Evolutionary conservation across 495 filamentous ascomycete species (phyloP).

Genomic region (Rostrohypoxylon terebratum): DNA sequence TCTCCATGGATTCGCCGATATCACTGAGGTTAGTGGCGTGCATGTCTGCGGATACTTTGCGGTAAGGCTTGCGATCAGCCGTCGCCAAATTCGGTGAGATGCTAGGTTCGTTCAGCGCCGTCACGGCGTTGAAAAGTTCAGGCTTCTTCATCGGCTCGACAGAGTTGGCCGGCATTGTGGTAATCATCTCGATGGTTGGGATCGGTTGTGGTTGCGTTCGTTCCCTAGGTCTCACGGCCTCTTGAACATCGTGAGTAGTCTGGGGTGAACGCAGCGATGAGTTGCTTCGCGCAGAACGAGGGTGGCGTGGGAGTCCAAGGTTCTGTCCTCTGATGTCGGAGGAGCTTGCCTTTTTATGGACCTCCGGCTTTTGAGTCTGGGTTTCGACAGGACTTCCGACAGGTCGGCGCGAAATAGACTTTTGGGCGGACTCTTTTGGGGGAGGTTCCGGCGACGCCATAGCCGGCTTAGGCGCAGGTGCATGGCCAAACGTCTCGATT

Average conservation of each 20-base stretch:
- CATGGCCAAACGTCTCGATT: constrained; percentile 18
- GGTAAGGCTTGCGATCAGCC: constrained; percentile 25
- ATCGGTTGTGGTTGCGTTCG: constrained; percentile 15
- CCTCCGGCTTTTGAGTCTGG: constrained; percentile 22
- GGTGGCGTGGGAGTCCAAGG: constrained; percentile 33
- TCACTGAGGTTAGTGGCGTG: constrained; percentile 26
- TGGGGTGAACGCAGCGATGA: constrained; percentile 30
- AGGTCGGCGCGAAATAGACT: constrained; percentile 37
- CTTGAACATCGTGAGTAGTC: constrained; percentile 24
- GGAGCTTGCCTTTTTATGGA: constrained; percentile 39
- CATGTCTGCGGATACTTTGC: constrained; percentile 33
- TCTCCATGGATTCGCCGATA: constrained; percentile 34
- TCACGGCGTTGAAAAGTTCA: constrained; percentile 37
- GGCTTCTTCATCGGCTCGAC: constrained; percentile 36
- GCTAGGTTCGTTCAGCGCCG: constrained; percentile 31
- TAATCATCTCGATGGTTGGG: constrained; percentile 19
- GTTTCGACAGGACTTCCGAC: constrained; percentile 26
- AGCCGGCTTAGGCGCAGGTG: constrained; percentile 28
- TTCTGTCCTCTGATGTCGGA: constrained; percentile 24
- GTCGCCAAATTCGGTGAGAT: constrained; percentile 6
- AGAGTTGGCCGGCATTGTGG: constrained; percentile 22
- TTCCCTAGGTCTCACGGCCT: constrained; percentile 20
- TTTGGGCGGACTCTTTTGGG: constrained; percentile 40
- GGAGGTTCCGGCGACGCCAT: constrained; percentile 29
- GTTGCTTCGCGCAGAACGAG: constrained; percentile 36